These are phyloP conservation scores for Ascochyta koolunga DNA, from an alignment of 2,329 filamentous ascomycete genomes.

Conservation along the genomic window DNA sequence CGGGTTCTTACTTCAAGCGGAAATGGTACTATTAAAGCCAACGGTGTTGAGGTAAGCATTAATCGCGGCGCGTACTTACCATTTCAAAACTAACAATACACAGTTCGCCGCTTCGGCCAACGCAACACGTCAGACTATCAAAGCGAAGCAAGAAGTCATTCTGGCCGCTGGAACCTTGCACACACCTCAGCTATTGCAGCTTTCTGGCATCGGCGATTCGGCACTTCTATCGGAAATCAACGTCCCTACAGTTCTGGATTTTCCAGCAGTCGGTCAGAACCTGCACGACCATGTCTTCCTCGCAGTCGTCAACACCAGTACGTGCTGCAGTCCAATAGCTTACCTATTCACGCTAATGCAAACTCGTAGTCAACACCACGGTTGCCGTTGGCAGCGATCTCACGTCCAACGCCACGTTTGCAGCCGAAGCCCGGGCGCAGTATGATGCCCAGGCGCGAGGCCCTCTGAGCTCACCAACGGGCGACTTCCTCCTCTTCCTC, in stretches of 20 bases:
- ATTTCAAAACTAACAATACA: background rate
- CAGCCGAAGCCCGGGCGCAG: slow-evolving; percentile 24
- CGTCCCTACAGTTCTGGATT: slow-evolving; percentile 26
- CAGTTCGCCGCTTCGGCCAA: slow-evolving; percentile 24
- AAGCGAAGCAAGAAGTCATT: slow-evolving; percentile 32
- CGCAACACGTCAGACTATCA: slow-evolving; percentile 17
- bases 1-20: slow-evolving; percentile 17
- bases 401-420: slow-evolving; percentile 27
- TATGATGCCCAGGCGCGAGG: slow-evolving; percentile 21
- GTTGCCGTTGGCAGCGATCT: slow-evolving; percentile 5
- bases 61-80: background rate
- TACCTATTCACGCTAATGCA: background rate
- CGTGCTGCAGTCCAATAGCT: background rate
- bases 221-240: slow-evolving; percentile 26
- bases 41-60: slow-evolving; percentile 21
- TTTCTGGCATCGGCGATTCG: slow-evolving; percentile 36
- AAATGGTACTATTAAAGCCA: slow-evolving; percentile 22
- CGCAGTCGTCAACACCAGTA: slow-evolving; percentile 20
- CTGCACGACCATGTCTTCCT: slow-evolving; percentile 29
- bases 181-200: slow-evolving; percentile 35
- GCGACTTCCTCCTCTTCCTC: slow-evolving; percentile 33
- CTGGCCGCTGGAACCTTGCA: slow-evolving; percentile 34
- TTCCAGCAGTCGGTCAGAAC: slow-evolving; percentile 35
- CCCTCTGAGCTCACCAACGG: slow-evolving; percentile 24
- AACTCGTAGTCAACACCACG: slow-evolving; percentile 20